phyloP scores from a whole-genome alignment of 192 early-diverging fungal species.

The Pilobolus umbonatus region DNA sequence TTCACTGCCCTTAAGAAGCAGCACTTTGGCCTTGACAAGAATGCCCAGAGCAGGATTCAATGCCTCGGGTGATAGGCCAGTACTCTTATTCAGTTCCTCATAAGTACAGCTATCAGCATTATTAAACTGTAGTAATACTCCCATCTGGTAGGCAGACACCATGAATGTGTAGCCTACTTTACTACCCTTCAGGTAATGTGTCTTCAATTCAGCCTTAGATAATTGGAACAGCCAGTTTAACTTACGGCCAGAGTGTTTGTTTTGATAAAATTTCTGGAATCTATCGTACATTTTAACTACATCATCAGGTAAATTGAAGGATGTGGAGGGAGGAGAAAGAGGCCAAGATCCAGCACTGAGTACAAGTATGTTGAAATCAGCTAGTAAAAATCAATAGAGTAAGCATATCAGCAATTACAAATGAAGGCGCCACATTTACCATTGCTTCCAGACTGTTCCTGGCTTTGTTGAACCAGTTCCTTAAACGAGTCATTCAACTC shows the following conservation, averaged over 20 bases:
- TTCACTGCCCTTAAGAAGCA: slow-evolving; percentile 48
- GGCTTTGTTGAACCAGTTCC: slow-evolving; percentile 44
- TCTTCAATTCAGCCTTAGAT: slow-evolving; percentile 87
- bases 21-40: slow-evolving; percentile 81
- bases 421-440: slow-evolving; percentile 6
- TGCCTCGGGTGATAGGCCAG: slow-evolving; percentile 64
- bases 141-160: slow-evolving; percentile 88
- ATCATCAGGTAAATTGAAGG: slow-evolving; percentile 84
- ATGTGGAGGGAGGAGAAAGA: slow-evolving; percentile 66
- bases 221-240: slow-evolving; percentile 94
- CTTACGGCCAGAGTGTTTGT: slow-evolving; percentile 84
- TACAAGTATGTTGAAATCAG: slow-evolving; percentile 81
- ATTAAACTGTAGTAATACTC: slow-evolving; percentile 90
- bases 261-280: slow-evolving; percentile 84
- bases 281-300: slow-evolving; percentile 78
- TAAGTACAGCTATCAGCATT: slow-evolving; percentile 67
- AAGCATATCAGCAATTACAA: too few relatives aligned
- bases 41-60: slow-evolving; percentile 65
- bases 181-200: slow-evolving; percentile 73
- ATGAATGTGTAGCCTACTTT: slow-evolving; percentile 78
- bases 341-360: slow-evolving; percentile 90
- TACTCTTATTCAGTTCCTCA: slow-evolving; percentile 70
- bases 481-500: slow-evolving; percentile 85
- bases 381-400: slow-evolving; percentile 23
- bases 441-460: slow-evolving; percentile 20